A percentile compares a stretch with the other conserved stretches of the same genome.
Evolutionary conservation across 805 yeast genomes (phyloP).

Genomic region (Metschnikowia koreensis): DNA sequence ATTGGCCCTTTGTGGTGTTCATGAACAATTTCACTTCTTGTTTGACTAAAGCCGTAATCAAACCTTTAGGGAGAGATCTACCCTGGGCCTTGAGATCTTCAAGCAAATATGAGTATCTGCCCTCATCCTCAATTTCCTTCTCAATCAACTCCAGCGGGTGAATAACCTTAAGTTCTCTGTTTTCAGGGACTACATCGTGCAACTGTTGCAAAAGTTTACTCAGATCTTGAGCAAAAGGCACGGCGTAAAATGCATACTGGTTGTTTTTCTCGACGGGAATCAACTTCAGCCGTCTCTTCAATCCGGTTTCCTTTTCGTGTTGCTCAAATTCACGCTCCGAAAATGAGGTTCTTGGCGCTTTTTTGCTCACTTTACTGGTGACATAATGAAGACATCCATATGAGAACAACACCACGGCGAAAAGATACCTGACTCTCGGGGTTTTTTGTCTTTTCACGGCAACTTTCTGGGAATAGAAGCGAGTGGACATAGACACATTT

Average conservation of each 20-base stretch:
- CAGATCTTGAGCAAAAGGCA: slow-evolving; percentile 30
- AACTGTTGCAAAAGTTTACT: slow-evolving; percentile 23
- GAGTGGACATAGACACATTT: background rate
- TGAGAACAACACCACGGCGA: slow-evolving; percentile 35
- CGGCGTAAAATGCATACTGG: slow-evolving; percentile 41
- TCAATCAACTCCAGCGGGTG: slow-evolving; percentile 52
- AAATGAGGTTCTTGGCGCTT: slow-evolving; percentile 38
- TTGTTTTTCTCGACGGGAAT: slow-evolving; percentile 37
- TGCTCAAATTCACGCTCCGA: slow-evolving; percentile 49
- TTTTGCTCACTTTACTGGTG: slow-evolving; percentile 30
- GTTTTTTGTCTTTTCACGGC: slow-evolving; percentile 13
- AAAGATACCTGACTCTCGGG: slow-evolving; percentile 37
- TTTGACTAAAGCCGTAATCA: slow-evolving; percentile 50
- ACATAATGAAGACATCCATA: slow-evolving; percentile 32
- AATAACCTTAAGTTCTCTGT: slow-evolving; percentile 37
- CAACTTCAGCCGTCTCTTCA: slow-evolving; percentile 48
- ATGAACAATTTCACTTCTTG: slow-evolving; percentile 33
- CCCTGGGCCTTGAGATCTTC: slow-evolving; percentile 37
- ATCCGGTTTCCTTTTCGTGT: slow-evolving; percentile 48
- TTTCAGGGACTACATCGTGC: slow-evolving; percentile 14
- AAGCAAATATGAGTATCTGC: slow-evolving; percentile 52
- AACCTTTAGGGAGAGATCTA: slow-evolving; percentile 41
- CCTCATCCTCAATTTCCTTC: slow-evolving; percentile 43
- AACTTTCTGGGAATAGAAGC: slow-evolving; percentile 9
- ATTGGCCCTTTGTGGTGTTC: slow-evolving; percentile 38